Conservation (phyloP, 2,329 filamentous ascomycete species). For the Fusarium humuli region DNA sequence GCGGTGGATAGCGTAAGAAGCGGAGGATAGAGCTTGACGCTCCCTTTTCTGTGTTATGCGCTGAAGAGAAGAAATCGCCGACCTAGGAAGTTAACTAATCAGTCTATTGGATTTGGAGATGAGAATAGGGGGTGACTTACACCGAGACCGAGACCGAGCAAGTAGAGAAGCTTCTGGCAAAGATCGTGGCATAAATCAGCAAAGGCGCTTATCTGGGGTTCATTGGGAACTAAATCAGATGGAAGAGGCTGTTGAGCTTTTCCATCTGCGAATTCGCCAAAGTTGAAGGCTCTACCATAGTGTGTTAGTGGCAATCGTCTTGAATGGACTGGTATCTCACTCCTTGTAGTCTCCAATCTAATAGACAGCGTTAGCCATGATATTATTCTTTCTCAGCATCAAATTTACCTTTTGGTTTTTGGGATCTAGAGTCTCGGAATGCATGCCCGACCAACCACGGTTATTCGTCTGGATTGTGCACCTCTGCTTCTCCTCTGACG, state of each 20-base stretch:
- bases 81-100: conserved; percentile 50
- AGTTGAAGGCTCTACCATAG: conserved; percentile 82
- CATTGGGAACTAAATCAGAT: conserved; percentile 67
- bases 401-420: conserved; percentile 76
- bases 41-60: conserved; percentile 59
- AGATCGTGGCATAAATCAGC: conserved; percentile 76
- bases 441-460: conserved; percentile 88
- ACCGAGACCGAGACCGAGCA: conserved; percentile 82
- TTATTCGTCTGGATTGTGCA: conserved; percentile 86
- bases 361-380: background rate
- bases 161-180: conserved; percentile 76
- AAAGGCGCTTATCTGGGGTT: conserved; percentile 74
- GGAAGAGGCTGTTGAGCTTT: conserved; percentile 84
- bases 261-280: conserved; percentile 78
- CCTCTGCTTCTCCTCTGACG: conserved; percentile 76
- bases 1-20: conserved; percentile 78
- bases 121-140: conserved; percentile 54
- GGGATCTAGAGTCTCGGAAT: conserved; percentile 88
- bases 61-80: conserved; percentile 65
- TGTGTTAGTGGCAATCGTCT: background rate
- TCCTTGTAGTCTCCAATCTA: conserved; percentile 90
- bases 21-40: conserved; percentile 72
- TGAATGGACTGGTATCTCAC: conserved; percentile 57
- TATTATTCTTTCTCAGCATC: background rate
- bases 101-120: conserved; percentile 10